These are phyloP conservation scores for Xylaria sp. DNA, from an alignment of 2,329 filamentous ascomycete species.

Conservation along the genomic window DNA sequence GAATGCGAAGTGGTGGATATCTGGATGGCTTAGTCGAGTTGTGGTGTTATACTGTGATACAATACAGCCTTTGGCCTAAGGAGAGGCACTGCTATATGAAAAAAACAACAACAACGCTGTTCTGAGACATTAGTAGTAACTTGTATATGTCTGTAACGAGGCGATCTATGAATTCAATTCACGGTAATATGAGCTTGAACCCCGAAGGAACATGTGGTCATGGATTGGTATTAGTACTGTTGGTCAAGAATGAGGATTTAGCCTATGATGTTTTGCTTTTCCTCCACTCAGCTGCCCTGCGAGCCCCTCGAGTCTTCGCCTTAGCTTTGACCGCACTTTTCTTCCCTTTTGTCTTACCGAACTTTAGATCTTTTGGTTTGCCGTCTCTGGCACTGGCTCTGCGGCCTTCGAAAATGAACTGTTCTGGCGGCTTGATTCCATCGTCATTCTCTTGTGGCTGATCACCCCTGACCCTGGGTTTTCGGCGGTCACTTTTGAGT, in stretches of 20 bases:
- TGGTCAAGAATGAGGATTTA: neutral
- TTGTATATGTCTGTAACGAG: neutral
- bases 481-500: conserved; percentile 47
- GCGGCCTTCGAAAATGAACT: conserved; percentile 83
- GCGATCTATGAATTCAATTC: neutral
- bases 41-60: too few species aligned
- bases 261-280: conserved; percentile 45
- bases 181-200: neutral
- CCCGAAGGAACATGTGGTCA: neutral
- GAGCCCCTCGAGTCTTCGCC: conserved; percentile 48
- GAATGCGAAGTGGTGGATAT: neutral
- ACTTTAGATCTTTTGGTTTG: conserved; percentile 70
- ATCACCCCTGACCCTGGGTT: conserved; percentile 42
- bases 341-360: conserved; percentile 66
- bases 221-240: conserved; percentile 23
- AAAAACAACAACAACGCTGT: neutral
- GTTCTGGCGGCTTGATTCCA: conserved; percentile 70
- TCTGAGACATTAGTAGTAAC: neutral
- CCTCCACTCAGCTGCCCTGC: conserved; percentile 50
- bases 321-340: conserved; percentile 53
- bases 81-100: neutral
- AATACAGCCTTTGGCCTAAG: neutral
- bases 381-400: conserved; percentile 75
- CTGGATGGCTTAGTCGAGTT: neutral
- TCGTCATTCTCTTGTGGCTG: conserved; percentile 18